These are phyloP conservation scores for Marchantia paleacea DNA, from an alignment of 225 moss, liverwort and hornwort species.

Conservation along the genomic window DNA sequence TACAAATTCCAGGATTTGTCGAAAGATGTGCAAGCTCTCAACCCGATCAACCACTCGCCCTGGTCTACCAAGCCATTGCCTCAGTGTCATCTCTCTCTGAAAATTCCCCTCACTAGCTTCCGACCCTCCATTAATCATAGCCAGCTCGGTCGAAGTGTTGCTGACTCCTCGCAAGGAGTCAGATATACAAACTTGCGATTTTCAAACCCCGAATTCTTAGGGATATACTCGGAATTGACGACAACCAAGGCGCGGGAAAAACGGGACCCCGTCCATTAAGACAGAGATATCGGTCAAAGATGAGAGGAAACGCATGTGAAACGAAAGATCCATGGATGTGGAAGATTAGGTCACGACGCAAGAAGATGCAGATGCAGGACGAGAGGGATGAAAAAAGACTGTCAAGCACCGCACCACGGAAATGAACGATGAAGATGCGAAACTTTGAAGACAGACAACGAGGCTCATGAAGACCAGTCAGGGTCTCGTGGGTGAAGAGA, in stretches of 20 bases:
- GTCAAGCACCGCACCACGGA: neutral
- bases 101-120: slow-evolving; percentile 37
- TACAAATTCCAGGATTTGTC: slow-evolving; percentile 94
- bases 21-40: slow-evolving; percentile 84
- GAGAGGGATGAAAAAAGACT: neutral
- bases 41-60: slow-evolving; percentile 66
- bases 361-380: neutral
- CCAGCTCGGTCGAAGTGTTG: slow-evolving; percentile 21
- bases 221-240: neutral
- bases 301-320: neutral
- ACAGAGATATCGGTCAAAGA: neutral
- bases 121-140: slow-evolving; percentile 55
- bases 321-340: neutral
- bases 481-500: neutral
- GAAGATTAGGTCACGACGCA: neutral
- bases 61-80: slow-evolving; percentile 78
- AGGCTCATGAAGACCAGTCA: neutral
- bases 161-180: slow-evolving; percentile 7
- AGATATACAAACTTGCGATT: neutral
- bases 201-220: neutral
- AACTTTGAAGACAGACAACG: neutral
- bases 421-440: neutral
- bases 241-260: neutral
- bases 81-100: slow-evolving; percentile 63
- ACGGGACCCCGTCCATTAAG: neutral